Percentiles rank a stretch among this genome's conserved stretches.
Evolutionary conservation across 208 protist genomes (phyloP).

Genomic region (Acanthamoeba sp.): DNA sequence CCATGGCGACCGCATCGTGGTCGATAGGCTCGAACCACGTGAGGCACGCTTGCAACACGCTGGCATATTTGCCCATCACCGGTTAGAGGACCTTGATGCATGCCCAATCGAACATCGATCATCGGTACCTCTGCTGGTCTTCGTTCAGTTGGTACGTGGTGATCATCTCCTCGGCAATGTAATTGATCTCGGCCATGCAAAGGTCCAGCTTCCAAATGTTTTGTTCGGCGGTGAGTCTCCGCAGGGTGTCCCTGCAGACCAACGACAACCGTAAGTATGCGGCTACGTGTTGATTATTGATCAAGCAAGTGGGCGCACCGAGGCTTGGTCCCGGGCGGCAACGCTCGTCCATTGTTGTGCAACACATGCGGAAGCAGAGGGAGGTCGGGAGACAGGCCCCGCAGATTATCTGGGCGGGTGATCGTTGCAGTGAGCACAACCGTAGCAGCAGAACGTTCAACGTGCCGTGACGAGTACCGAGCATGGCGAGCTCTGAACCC

Average conservation of each 20-base stretch:
- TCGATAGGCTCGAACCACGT: conserved; percentile 68
- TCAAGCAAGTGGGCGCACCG: neutral
- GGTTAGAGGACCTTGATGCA: too few relatives aligned
- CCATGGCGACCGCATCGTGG: neutral
- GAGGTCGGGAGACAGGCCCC: neutral
- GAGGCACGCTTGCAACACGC: conserved; percentile 65
- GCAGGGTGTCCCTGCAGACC: neutral
- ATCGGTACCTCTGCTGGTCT: conserved; percentile 65
- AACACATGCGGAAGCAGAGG: conserved; percentile 26
- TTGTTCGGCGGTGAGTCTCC: neutral
- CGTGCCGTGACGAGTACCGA: too few relatives aligned
- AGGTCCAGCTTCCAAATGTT: conserved; percentile 70
- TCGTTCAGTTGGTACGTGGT: conserved; percentile 57
- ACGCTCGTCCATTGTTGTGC: conserved; percentile 40
- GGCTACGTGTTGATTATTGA: too few relatives aligned
- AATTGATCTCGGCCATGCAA: conserved; percentile 29
- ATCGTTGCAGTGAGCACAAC: too few relatives aligned
- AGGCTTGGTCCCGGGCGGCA: conserved; percentile 23
- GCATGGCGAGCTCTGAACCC: conserved; percentile 24
- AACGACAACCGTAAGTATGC: too few relatives aligned
- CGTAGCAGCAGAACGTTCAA: too few relatives aligned
- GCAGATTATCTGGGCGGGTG: conserved; percentile 44
- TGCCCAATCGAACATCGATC: too few relatives aligned
- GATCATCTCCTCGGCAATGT: conserved; percentile 73
- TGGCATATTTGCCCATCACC: too few relatives aligned